A percentile compares a stretch with the other conserved stretches of the same genome.
phyloP scores from a whole-genome alignment of 495 filamentous ascomycete species.

The Podospora sp. region DNA sequence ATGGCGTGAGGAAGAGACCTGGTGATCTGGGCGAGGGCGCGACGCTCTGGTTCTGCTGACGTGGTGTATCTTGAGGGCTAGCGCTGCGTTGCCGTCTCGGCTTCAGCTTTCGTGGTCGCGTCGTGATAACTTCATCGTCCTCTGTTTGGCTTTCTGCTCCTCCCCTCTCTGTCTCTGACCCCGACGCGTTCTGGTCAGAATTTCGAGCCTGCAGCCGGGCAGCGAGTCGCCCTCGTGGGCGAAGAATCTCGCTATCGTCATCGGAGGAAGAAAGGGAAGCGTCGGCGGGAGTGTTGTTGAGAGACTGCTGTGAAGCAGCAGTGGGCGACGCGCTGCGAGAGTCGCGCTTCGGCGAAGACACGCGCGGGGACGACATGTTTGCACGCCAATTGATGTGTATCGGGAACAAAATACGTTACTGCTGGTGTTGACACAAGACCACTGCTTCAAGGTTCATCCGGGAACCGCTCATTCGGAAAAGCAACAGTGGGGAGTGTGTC shows the following conservation, averaged over 20 bases:
- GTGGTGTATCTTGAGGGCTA: constrained; percentile 35
- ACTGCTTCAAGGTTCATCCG: constrained; percentile 6
- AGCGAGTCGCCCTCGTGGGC: constrained; percentile 72
- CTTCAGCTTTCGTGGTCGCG: constrained; percentile 37
- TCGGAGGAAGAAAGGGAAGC: constrained; percentile 29
- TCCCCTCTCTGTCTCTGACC: constrained; percentile 26
- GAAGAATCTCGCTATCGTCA: constrained; percentile 45
- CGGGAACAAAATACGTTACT: constrained; percentile 18
- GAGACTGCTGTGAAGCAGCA: constrained; percentile 17
- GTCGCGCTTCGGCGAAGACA: constrained; percentile 12
- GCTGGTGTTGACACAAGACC: constrained; percentile 1
- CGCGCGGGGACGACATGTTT: constrained; percentile 53
- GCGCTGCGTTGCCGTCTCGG: constrained; percentile 39
- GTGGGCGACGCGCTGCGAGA: constrained; percentile 29
- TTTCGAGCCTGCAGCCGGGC: constrained; percentile 60
- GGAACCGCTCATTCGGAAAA: constrained; percentile 4
- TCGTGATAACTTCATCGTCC: constrained; percentile 26
- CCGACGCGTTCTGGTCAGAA: constrained; percentile 23
- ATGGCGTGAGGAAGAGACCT: constrained; percentile 48
- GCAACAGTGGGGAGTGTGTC: neutral
- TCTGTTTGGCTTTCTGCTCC: neutral
- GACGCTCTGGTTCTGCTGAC: neutral
- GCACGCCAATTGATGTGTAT: constrained; percentile 24
- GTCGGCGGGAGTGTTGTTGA: constrained; percentile 11
- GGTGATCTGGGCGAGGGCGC: constrained; percentile 32